phyloP scores from a whole-genome alignment of 768 basidiomycete genomes.

The Pulveroboletus sp. region DNA sequence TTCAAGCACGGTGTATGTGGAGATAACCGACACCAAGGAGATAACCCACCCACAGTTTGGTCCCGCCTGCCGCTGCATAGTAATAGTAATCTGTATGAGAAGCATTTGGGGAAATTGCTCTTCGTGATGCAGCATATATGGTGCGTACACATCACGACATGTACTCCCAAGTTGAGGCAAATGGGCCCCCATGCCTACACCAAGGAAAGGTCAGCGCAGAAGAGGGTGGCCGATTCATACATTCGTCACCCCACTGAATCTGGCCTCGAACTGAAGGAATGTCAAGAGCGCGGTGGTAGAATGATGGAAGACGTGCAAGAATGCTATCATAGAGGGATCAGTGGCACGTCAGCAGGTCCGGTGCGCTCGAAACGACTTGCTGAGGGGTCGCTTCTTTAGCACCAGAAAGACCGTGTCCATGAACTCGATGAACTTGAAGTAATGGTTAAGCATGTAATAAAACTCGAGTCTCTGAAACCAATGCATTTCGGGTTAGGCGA shows the following conservation, averaged over 20 bases:
- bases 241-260: conserved; percentile 69
- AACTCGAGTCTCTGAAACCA: conserved; percentile 71
- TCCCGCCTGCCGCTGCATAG: conserved; percentile 81
- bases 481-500: conserved; percentile 4
- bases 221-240: background rate
- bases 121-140: background rate
- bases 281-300: conserved; percentile 91
- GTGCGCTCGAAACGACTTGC: conserved; percentile 40
- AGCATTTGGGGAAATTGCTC: background rate
- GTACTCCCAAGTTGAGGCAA: conserved; percentile 79
- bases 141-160: conserved; percentile 90
- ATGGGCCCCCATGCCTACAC: conserved; percentile 87
- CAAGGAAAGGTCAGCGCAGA: conserved; percentile 2
- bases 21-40: background rate
- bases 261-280: conserved; percentile 86
- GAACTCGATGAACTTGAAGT: conserved; percentile 94
- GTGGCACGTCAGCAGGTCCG: background rate
- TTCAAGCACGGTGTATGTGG: background rate
- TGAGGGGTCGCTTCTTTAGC: conserved; percentile 94
- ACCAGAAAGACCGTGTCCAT: conserved; percentile 94
- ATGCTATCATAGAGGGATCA: conserved; percentile 48
- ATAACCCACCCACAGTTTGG: conserved; percentile 21
- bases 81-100: conserved; percentile 87
- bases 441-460: conserved; percentile 97
- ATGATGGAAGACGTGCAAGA: conserved; percentile 97